These are phyloP conservation scores for Termitomyces sp. DNA, from an alignment of 768 basidiomycete genomes.

Conservation along the genomic window DNA sequence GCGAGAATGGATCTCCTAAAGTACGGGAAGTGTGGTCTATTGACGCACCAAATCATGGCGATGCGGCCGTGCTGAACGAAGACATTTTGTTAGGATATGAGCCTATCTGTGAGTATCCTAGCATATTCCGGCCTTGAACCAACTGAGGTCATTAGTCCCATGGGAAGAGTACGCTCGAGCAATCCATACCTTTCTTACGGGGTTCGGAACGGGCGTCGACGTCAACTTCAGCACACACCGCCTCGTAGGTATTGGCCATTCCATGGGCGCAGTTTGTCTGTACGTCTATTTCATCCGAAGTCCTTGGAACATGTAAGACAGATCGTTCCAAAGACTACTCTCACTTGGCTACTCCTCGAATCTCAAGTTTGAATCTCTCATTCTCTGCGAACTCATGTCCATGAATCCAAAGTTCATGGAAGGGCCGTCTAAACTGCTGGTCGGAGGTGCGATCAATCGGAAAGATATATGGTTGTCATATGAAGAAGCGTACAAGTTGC, in stretches of 20 bases:
- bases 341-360: slow-evolving; percentile 34
- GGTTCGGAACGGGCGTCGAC: slow-evolving; percentile 40
- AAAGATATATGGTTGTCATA: slow-evolving; percentile 47
- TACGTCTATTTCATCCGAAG: slow-evolving; percentile 20
- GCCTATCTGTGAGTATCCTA: slow-evolving; percentile 29
- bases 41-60: slow-evolving; percentile 52
- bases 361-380: slow-evolving; percentile 30
- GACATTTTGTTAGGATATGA: slow-evolving; percentile 34
- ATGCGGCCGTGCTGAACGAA: slow-evolving; percentile 44
- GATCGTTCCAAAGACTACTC: slow-evolving; percentile 25
- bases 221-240: slow-evolving; percentile 43
- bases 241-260: slow-evolving; percentile 49
- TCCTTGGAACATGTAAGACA: background rate
- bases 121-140: background rate
- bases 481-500: slow-evolving; percentile 35
- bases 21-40: slow-evolving; percentile 46
- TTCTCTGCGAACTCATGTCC: slow-evolving; percentile 44
- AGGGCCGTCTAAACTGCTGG: slow-evolving; percentile 17
- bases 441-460: slow-evolving; percentile 27
- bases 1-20: slow-evolving; percentile 17
- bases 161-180: slow-evolving; percentile 50
- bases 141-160: slow-evolving; percentile 25
- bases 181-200: slow-evolving; percentile 42
- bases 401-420: slow-evolving; percentile 14
- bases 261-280: slow-evolving; percentile 45